Evolutionary conservation across 345 rosid genomes (phyloP), one percentile per base, ranked within the genome.

Genomic region (Camelina hispida): DNA sequence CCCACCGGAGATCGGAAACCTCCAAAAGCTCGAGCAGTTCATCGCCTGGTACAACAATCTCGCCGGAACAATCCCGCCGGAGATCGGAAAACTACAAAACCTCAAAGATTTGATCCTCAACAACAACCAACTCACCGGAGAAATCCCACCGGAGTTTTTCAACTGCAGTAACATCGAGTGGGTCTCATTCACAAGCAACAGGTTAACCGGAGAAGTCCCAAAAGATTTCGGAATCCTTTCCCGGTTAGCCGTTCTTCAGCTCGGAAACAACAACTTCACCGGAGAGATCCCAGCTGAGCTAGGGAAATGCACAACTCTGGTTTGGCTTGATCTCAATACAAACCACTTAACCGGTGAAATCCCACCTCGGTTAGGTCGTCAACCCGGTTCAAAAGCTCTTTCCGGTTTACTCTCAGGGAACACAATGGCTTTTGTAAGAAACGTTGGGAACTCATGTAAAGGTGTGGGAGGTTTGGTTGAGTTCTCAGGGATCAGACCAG

Each of bases 391-490:
- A 22, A 88, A 91, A 80, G 86, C 97, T 18, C 79, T 90, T 60
- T 81, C 85, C 58, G 98, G 91, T 63, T 85, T 91, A 66, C 88
- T 88, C 38, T 84, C 96, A 0, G 97, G 97, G 0, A 94, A 90
- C 66, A 91, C 97, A 34, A 62, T 94, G 69, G 98, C 90, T 28
- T 91, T 94, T 35, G 98, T 94, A 4, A 78, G 98, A 69, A 91
- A 89, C 51, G 94, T 91, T 2, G 99, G 99, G 9, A 91, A 94
- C 76, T 90, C 99, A 1, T 90, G 99, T 64, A 90, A 88, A 85
- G 99, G 99, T 9, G 97, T 88, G 0, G 97, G 99, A 54, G 99
- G 99, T 25, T 77, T 94, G 77, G 71, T 94, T 62, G 99, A 94
- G 69, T 94, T 94, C 28, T 83, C 96, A 0, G 99, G 99, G 2